Base-by-base conservation (phyloP, 176 grass and related monocot species). In the Hsuehochloa calcarea region DNA sequence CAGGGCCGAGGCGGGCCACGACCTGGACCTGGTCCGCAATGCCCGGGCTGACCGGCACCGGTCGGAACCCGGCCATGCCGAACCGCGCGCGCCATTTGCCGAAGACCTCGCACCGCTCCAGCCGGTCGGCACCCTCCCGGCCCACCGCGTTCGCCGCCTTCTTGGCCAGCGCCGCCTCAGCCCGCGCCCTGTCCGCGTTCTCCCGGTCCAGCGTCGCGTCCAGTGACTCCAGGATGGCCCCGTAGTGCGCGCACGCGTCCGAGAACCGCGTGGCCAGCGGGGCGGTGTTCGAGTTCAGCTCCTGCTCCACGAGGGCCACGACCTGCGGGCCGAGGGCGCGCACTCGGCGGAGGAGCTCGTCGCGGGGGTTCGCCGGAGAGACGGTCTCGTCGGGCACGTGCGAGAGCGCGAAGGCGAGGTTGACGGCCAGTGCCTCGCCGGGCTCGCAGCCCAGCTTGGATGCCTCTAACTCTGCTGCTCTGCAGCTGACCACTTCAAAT, bases 311-410 rank as follows among this genome's bases (percentile, higher is more conserved):
- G 10, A 97, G 90, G 2, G 85, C 47, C 44, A 97, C 92, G 5
- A 97, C 72, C 55, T 77, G 73, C 3, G 95, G 92, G 22, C 84
- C 68, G 40, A 97, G 91, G 9, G 95, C 90, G 45, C 92, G 91
- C 26, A 97, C 92, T 20, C 90, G 92, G 41, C 95, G 92, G 63
- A 97, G 92, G 4, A 93, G 91, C 83, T 97, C 91, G 75, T 97
- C 95, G 17, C 95, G 90, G 10, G 92, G 95, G 59, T 97, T 97
- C 78, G 89, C 84, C 67, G 95, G 95, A n/a, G 90, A 91, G 22
- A 97, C 95, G 75, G 92, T 97, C 82, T 97, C 95, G 71, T 97
- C 95, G 1, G 91, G 90, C 4, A 97, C 89, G 75, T 84, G 90
- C 1, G 95, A 94, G 52, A 97, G 82, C 15, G 81, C 89, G 68